Conservation (phyloP, 345 rosid genomes). For the Lepidium africanum region DNA sequence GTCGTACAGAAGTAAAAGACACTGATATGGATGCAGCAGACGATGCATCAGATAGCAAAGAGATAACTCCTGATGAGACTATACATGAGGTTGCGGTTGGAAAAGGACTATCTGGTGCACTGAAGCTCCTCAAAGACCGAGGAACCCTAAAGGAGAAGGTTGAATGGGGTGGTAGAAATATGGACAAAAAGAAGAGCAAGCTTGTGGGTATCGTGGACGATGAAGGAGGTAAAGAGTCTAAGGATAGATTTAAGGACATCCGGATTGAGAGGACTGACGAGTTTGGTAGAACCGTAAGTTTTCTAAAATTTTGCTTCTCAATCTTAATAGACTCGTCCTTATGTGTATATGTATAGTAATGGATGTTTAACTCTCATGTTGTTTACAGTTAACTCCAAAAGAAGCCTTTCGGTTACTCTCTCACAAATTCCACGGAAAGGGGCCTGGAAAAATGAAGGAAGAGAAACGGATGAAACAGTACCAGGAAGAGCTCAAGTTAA, state of each 20-base stretch:
- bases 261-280: slow-evolving; percentile 91
- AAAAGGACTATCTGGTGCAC: slow-evolving; percentile 82
- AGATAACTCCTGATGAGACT: slow-evolving; percentile 63
- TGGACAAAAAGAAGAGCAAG: slow-evolving; percentile 99
- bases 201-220: slow-evolving; percentile 70
- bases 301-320: slow-evolving; percentile 8
- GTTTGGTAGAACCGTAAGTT: slow-evolving; percentile 92
- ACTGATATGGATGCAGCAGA: slow-evolving; percentile 39
- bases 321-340: not conserved
- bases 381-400: slow-evolving; percentile 77
- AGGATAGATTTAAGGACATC: slow-evolving; percentile 57
- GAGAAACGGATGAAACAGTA: slow-evolving; percentile 92
- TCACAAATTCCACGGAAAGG: slow-evolving; percentile 96
- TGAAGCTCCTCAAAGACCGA: slow-evolving; percentile 78
- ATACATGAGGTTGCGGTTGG: slow-evolving; percentile 88
- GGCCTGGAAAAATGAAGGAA: slow-evolving; percentile 98
- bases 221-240: slow-evolving; percentile 23
- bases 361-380: not conserved
- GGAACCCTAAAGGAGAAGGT: slow-evolving; percentile 85
- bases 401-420: slow-evolving; percentile 82
- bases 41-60: slow-evolving; percentile 45
- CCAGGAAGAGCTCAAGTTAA: slow-evolving; percentile 82
- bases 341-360: not conserved
- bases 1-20: slow-evolving; percentile 56
- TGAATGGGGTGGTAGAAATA: slow-evolving; percentile 98